phyloP scores from a whole-genome alignment of 2,329 filamentous ascomycete genomes.

The Elsinoe ampelina region DNA sequence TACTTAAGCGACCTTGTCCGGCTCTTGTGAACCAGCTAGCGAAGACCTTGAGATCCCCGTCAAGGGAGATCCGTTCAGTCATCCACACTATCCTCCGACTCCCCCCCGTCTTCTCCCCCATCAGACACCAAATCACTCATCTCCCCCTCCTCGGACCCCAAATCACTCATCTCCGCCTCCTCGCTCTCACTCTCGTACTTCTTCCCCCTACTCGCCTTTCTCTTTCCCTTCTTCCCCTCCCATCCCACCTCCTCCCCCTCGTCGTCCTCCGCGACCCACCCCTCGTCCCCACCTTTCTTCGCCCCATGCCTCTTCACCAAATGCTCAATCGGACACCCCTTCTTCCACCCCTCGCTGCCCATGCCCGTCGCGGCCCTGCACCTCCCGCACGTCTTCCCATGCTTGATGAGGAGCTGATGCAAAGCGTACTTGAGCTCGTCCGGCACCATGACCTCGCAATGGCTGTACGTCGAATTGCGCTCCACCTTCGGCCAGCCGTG shows the following conservation, averaged over 20 bases:
- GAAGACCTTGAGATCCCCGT: too few species aligned
- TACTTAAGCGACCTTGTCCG: neutral
- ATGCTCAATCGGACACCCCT: conserved; percentile 56
- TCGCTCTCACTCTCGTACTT: conserved; percentile 63
- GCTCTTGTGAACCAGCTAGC: neutral
- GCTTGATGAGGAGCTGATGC: conserved; percentile 52
- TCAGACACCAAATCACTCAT: conserved; percentile 3
- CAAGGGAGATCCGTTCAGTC: neutral
- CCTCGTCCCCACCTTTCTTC: conserved; percentile 37
- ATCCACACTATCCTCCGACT: conserved; percentile 4
- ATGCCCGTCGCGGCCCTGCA: conserved; percentile 53
- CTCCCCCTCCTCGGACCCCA: conserved; percentile 27
- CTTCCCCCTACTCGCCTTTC: conserved; percentile 64
- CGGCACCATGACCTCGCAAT: conserved; percentile 52
- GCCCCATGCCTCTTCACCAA: conserved; percentile 49
- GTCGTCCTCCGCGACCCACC: conserved; percentile 60
- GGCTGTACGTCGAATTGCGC: conserved; percentile 47
- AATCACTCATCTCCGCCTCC: conserved; percentile 24
- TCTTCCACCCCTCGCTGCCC: conserved; percentile 53
- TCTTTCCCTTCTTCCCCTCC: conserved; percentile 67
- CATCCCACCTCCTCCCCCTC: conserved; percentile 73
- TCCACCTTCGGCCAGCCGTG: conserved; percentile 37
- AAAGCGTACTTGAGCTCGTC: conserved; percentile 55
- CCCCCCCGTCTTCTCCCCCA: conserved; percentile 1
- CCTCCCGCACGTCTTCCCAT: conserved; percentile 52